phyloP scores from a whole-genome alignment of 805 yeast genomes.

The Starmerella davenportii region DNA sequence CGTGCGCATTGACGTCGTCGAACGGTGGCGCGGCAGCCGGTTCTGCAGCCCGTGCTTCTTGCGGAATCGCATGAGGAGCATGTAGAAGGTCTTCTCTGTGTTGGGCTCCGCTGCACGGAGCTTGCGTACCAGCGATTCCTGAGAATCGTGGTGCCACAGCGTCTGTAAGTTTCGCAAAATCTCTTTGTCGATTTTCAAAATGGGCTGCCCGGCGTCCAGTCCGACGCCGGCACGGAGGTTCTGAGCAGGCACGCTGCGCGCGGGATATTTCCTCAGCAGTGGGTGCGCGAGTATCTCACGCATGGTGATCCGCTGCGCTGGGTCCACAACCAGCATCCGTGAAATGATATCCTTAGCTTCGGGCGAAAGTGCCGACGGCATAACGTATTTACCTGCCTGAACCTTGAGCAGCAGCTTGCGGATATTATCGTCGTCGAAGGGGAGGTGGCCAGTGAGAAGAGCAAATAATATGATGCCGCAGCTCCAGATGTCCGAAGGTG shows the following conservation, averaged over 20 bases:
- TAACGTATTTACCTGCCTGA: slow-evolving; percentile 68
- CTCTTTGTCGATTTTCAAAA: slow-evolving; percentile 48
- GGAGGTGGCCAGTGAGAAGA: slow-evolving; percentile 79
- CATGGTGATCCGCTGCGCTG: slow-evolving; percentile 60
- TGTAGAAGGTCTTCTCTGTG: slow-evolving; percentile 68
- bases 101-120: slow-evolving; percentile 40
- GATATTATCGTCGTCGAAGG: slow-evolving; percentile 92
- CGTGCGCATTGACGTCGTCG: slow-evolving; percentile 11
- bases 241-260: slow-evolving; percentile 14
- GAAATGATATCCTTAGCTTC: slow-evolving; percentile 80
- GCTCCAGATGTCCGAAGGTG: slow-evolving; percentile 95
- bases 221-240: slow-evolving; percentile 7
- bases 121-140: slow-evolving; percentile 33
- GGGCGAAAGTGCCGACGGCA: slow-evolving; percentile 59
- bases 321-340: slow-evolving; percentile 68
- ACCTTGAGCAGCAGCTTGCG: slow-evolving; percentile 74
- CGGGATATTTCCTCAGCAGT: slow-evolving; percentile 47
- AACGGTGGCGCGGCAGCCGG: slow-evolving; percentile 8
- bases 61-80: slow-evolving; percentile 53
- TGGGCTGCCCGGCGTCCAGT: slow-evolving; percentile 21
- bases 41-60: slow-evolving; percentile 33
- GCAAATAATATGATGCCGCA: slow-evolving; percentile 94
- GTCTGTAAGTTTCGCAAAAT: slow-evolving; percentile 60
- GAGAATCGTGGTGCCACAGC: slow-evolving; percentile 62
- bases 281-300: slow-evolving; percentile 68